phyloP scores from a whole-genome alignment of 768 basidiomycete genomes.

The Amanita brunnescens region DNA sequence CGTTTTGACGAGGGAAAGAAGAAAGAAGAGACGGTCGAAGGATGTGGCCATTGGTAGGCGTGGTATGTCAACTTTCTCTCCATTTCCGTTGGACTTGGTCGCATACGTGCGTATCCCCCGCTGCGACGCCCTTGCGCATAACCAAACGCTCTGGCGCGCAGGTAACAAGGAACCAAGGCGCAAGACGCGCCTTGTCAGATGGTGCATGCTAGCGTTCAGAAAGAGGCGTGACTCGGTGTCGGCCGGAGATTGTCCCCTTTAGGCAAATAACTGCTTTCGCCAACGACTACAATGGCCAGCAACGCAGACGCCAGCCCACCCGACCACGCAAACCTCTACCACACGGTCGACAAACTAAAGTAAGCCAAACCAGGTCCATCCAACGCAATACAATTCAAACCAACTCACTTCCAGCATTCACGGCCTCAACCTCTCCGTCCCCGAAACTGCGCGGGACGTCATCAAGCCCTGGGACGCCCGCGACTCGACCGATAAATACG shows the following conservation, averaged over 20 bases:
- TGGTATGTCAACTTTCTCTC: neutral
- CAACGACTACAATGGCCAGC: neutral
- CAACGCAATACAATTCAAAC: neutral
- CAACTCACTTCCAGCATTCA: slow-evolving; percentile 50
- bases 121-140: neutral
- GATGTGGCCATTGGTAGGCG: neutral
- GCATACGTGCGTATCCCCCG: neutral
- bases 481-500: slow-evolving; percentile 55
- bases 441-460: slow-evolving; percentile 66
- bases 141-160: neutral
- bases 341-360: slow-evolving; percentile 60
- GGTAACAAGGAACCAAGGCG: neutral
- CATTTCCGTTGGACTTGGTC: too few species aligned
- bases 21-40: neutral
- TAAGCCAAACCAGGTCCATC: slow-evolving; percentile 29
- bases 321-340: slow-evolving; percentile 39
- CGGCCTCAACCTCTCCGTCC: slow-evolving; percentile 72
- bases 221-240: too few species aligned
- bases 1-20: neutral
- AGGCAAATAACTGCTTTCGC: too few species aligned
- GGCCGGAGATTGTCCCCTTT: too few species aligned
- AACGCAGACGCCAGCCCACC: neutral
- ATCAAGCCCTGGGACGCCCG: slow-evolving; percentile 81
- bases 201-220: too few species aligned
- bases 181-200: neutral